Conservation (phyloP, 163 green algal species). For the Coccomyxa subellipsoidea region DNA sequence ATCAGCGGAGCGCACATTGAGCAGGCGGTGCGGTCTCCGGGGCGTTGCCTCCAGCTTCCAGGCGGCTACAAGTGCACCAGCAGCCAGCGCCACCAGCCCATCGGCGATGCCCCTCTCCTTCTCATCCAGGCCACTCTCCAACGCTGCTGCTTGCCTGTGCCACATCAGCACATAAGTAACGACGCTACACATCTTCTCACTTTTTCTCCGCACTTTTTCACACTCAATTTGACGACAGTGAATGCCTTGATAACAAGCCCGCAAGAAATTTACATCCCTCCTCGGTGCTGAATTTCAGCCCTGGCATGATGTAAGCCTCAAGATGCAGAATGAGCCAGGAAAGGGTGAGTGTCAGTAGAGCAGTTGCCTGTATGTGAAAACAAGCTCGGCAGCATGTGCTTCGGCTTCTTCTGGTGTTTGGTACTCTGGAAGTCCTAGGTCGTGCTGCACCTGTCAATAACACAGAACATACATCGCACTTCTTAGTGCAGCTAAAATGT, state of each 20-base stretch:
- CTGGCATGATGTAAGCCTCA: too few species aligned
- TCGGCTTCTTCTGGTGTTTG: background rate
- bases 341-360: too few species aligned
- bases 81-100: conserved; percentile 64
- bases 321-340: too few species aligned
- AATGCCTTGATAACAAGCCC: too few species aligned
- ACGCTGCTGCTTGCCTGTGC: conserved; percentile 26
- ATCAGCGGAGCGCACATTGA: conserved; percentile 19
- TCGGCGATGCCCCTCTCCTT: conserved; percentile 75
- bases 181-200: too few species aligned
- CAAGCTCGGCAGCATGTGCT: background rate
- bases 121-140: conserved; percentile 60
- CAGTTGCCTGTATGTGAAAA: background rate
- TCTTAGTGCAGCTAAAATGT: background rate
- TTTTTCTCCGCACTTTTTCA: too few species aligned
- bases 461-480: background rate
- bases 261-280: too few species aligned
- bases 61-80: conserved; percentile 35
- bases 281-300: background rate
- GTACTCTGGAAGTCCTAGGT: conserved; percentile 31
- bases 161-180: conserved; percentile 19
- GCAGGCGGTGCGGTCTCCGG: conserved; percentile 17
- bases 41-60: background rate
- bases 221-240: too few species aligned
- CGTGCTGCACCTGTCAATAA: conserved; percentile 36